A percentile compares a stretch with the other conserved stretches of the same genome.
These are phyloP conservation scores for Neocatenulostroma microsporum DNA, from an alignment of 2,329 filamentous ascomycete genomes.

Conservation along the genomic window DNA sequence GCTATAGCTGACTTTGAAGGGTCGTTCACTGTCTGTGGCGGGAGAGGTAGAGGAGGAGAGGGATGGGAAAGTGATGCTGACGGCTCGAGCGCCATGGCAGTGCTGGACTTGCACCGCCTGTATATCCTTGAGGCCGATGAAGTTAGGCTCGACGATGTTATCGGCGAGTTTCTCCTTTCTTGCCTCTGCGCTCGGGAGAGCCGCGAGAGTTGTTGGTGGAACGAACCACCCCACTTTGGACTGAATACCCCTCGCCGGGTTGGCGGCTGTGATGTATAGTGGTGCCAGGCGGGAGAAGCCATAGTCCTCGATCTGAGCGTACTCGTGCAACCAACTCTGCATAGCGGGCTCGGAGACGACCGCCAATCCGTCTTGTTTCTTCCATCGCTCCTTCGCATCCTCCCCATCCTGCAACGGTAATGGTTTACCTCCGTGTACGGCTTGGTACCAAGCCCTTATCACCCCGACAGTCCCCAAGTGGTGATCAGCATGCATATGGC, in stretches of 20 bases:
- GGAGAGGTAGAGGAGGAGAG: too few relatives aligned
- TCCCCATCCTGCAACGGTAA: constrained; percentile 21
- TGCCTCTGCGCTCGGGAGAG: constrained; percentile 15
- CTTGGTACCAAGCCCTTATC: constrained; percentile 70
- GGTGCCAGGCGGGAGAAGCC: constrained; percentile 57
- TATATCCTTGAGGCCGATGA: constrained; percentile 58
- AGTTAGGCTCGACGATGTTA: constrained; percentile 24
- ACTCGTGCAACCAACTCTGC: constrained; percentile 70
- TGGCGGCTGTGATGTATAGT: constrained; percentile 34
- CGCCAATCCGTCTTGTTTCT: constrained; percentile 40
- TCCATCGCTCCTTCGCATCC: constrained; percentile 13
- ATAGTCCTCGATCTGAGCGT: constrained; percentile 67
- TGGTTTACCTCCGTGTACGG: constrained; percentile 42
- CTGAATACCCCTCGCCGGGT: constrained; percentile 5
- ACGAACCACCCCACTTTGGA: constrained; percentile 30
- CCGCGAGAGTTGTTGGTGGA: constrained; percentile 19
- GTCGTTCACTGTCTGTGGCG: too few relatives aligned
- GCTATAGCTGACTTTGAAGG: constrained; percentile 84
- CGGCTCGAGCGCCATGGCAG: constrained; percentile 70
- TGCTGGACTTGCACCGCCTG: constrained; percentile 64
- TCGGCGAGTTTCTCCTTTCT: constrained; percentile 20
- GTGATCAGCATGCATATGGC: constrained; percentile 92
- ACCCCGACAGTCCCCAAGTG: constrained; percentile 75
- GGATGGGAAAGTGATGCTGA: constrained; percentile 67
- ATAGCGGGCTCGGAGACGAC: constrained; percentile 66